These are phyloP conservation scores for Zopfia rhizophila DNA, from an alignment of 2,329 filamentous ascomycete species.

Conservation along the genomic window DNA sequence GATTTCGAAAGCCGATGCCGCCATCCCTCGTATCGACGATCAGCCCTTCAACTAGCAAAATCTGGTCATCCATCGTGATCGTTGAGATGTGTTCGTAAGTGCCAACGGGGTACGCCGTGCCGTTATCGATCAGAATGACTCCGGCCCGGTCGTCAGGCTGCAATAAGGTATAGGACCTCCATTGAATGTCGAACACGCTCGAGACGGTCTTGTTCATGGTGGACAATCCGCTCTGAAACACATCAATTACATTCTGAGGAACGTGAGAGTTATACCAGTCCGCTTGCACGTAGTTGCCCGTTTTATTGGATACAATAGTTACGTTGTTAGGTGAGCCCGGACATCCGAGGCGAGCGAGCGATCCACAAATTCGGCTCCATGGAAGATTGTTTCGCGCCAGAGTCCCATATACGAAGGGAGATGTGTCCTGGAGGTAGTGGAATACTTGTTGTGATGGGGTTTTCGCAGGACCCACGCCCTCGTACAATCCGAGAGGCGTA, in stretches of 20 bases:
- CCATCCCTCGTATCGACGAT: constrained; percentile 56
- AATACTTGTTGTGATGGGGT: constrained; percentile 40
- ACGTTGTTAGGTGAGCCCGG: constrained; percentile 32
- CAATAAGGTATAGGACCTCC: constrained; percentile 31
- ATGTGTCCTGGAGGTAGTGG: constrained; percentile 50
- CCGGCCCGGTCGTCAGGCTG: background rate
- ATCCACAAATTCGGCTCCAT: constrained; percentile 48
- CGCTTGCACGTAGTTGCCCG: constrained; percentile 26
- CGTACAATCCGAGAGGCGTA: constrained; percentile 59
- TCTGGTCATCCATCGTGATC: constrained; percentile 46
- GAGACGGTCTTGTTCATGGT: constrained; percentile 46
- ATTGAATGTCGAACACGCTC: constrained; percentile 59
- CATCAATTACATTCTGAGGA: constrained; percentile 44
- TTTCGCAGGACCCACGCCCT: constrained; percentile 43
- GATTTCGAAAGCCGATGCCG: constrained; percentile 59
- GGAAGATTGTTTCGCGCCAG: constrained; percentile 44
- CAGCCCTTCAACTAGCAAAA: constrained; percentile 55
- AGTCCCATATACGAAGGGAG: constrained; percentile 54
- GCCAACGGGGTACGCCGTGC: constrained; percentile 41
- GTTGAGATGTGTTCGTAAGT: constrained; percentile 41
- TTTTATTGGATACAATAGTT: constrained; percentile 26
- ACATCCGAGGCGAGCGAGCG: constrained; percentile 25
- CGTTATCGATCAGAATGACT: constrained; percentile 39
- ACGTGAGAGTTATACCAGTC: constrained; percentile 46
- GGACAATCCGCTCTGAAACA: constrained; percentile 52